These are phyloP conservation scores for Apiospora aurea DNA, from an alignment of 2,329 filamentous ascomycete species.

Conservation along the genomic window DNA sequence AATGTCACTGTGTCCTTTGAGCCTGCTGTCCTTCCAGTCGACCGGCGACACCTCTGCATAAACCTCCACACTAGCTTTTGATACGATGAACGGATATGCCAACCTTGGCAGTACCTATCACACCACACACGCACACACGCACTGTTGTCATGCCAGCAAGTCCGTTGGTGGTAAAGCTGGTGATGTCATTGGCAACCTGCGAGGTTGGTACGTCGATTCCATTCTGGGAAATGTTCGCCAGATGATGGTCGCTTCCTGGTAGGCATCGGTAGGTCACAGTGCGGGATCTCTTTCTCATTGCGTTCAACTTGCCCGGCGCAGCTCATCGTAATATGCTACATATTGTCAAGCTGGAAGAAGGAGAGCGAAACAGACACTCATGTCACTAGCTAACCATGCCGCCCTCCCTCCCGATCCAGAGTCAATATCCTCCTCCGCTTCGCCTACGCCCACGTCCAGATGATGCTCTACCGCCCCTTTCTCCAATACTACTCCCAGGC, in stretches of 20 bases:
- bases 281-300: background rate
- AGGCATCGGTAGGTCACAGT: background rate
- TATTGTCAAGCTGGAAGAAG: background rate
- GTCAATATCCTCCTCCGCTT: constrained; percentile 75
- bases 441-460: constrained; percentile 78
- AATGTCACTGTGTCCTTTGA: background rate
- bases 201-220: background rate
- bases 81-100: too few species aligned
- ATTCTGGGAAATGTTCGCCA: background rate
- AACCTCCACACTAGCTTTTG: too few species aligned
- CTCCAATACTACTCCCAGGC: constrained; percentile 76
- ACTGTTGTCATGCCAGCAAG: background rate
- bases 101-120: background rate
- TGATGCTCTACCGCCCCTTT: constrained; percentile 80
- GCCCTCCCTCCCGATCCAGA: constrained; percentile 37
- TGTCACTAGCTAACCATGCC: background rate
- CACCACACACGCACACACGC: background rate
- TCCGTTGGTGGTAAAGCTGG: background rate
- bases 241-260: background rate
- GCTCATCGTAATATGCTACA: too few species aligned
- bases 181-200: background rate
- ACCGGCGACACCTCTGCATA: background rate
- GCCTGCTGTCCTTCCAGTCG: background rate
- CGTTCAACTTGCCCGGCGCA: background rate
- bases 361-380: background rate